A percentile compares a stretch with the other conserved stretches of the same genome.
Conservation (phyloP, 2,329 filamentous ascomycete species). For the Tolypocladium amazonense region DNA sequence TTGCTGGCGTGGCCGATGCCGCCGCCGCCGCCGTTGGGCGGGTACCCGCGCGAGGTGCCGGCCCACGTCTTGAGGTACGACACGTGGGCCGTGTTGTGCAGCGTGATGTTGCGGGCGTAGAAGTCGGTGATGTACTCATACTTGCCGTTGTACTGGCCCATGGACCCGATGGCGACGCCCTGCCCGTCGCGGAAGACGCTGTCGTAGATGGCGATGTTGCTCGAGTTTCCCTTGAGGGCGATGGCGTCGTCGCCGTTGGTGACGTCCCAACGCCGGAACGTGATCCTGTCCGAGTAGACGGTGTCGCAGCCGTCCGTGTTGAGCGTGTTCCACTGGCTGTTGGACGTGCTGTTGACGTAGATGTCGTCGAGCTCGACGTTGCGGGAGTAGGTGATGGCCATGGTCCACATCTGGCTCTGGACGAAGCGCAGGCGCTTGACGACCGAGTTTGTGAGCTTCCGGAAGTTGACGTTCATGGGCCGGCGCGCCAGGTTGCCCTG, state of each 20-base stretch:
- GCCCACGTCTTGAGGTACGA: constrained; percentile 52
- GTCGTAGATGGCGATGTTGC: constrained; percentile 40
- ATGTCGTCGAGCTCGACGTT: constrained; percentile 38
- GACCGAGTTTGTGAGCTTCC: constrained; percentile 33
- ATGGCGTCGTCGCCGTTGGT: constrained; percentile 44
- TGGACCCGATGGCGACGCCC: constrained; percentile 45
- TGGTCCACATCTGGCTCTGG: constrained; percentile 51
- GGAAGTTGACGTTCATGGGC: constrained; percentile 39
- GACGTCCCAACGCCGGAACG: constrained; percentile 37
- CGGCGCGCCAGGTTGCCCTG: constrained; percentile 34
- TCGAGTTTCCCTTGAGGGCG: constrained; percentile 43
- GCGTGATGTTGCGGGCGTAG: constrained; percentile 33
- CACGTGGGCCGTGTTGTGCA: constrained; percentile 33
- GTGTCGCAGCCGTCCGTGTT: constrained; percentile 39
- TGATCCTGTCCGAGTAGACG: constrained; percentile 39
- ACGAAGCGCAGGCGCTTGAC: constrained; percentile 39
- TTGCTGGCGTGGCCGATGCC: constrained; percentile 32
- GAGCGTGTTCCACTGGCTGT: constrained; percentile 18
- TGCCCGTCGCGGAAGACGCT: constrained; percentile 36
- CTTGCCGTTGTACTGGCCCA: constrained; percentile 40
- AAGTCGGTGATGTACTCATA: constrained; percentile 41
- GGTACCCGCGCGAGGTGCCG: constrained; percentile 35
- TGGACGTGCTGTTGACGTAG: constrained; percentile 38
- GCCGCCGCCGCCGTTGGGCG: constrained; percentile 48
- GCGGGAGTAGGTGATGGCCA: constrained; percentile 38